Evolutionary conservation across 1,284 basidiomycete species (phyloP).

Genomic region (Trametes versicolor): DNA sequence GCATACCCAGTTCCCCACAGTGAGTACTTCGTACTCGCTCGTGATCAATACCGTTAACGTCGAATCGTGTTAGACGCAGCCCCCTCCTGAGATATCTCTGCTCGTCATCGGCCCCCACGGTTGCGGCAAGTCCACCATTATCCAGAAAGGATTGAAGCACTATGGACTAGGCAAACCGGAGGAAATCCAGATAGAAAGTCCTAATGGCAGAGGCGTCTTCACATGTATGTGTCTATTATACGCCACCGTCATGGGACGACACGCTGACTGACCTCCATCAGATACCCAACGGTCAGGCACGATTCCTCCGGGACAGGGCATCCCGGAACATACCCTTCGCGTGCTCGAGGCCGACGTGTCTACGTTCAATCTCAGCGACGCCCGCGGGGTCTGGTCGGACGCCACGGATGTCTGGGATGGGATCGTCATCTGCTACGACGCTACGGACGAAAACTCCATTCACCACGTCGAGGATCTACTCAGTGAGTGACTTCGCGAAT

Average conservation of each 20-base stretch:
- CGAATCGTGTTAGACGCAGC: slow-evolving; percentile 17
- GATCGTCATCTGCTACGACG: slow-evolving; percentile 80
- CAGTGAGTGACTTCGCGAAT: slow-evolving; percentile 53
- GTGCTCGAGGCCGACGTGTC: slow-evolving; percentile 65
- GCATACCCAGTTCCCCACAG: slow-evolving; percentile 41
- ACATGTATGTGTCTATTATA: slow-evolving; percentile 36
- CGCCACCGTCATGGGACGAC: not conserved
- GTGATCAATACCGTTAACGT: not conserved
- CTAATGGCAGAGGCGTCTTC: slow-evolving; percentile 27
- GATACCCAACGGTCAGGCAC: slow-evolving; percentile 61
- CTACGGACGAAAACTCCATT: slow-evolving; percentile 67
- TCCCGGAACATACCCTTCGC: slow-evolving; percentile 53
- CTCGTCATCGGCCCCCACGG: slow-evolving; percentile 73
- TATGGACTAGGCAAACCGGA: slow-evolving; percentile 61
- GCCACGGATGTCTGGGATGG: slow-evolving; percentile 71
- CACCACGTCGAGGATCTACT: slow-evolving; percentile 68
- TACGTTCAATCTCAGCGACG: slow-evolving; percentile 39
- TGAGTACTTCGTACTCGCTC: not conserved
- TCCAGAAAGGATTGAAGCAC: slow-evolving; percentile 71
- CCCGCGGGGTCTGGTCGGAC: slow-evolving; percentile 48
- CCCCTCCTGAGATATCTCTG: slow-evolving; percentile 56
- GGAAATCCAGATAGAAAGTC: slow-evolving; percentile 43
- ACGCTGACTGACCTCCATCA: slow-evolving; percentile 37
- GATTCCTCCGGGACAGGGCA: slow-evolving; percentile 49
- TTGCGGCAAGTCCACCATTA: slow-evolving; percentile 78